Base-by-base conservation (phyloP, 164 flowering plant genomes). In the Vitis labrusca region DNA sequence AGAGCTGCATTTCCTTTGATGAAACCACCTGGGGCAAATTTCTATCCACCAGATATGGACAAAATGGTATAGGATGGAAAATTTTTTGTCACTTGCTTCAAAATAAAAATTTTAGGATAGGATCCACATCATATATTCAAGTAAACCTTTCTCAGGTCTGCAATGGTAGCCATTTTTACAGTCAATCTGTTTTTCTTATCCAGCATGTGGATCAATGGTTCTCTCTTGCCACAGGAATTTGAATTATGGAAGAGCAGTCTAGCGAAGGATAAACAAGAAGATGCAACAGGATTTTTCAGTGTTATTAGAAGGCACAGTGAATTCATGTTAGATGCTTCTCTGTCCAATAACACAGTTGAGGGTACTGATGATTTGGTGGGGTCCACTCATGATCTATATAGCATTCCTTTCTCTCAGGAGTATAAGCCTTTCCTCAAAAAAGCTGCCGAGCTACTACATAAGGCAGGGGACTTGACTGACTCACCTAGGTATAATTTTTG, bases 11-110 rank as follows among this genome's bases (percentile, higher is more conserved):
- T 94, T 81, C 99, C 99, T 47, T 15, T 80, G 75, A 65, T 23
- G 49, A 91, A 89, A 73, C 97, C 99, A 48, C 85, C 95, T 69
- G 92, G 95, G 66, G 97, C 99, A 66, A 94, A 88, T 77, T 94
- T 94, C 78, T 94, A 94, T 65, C 99, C 97, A 61, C 88, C 93
- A 30, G 97, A 92, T 67, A 92, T 94, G 97, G 95, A 92, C 74
- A 92, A 89, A 84, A 78, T 29, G 92, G 98, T 92, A 89, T 50
- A 15, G n/a, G 47, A 48, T 59, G 30, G 1, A 3, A 11, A 14
- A 15, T 12, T 30, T 63, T 59, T 54, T 65, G 19, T 52, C n/a
- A 10, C 17, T 48, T 73, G 47, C 65, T 60, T 11, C 16, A 29
- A 30, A 23, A 37, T 14, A 11, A 14, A 62, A 59, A 69, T 64